These are phyloP conservation scores for Ogataea minuta DNA, from an alignment of 805 yeast species.

Conservation along the genomic window DNA sequence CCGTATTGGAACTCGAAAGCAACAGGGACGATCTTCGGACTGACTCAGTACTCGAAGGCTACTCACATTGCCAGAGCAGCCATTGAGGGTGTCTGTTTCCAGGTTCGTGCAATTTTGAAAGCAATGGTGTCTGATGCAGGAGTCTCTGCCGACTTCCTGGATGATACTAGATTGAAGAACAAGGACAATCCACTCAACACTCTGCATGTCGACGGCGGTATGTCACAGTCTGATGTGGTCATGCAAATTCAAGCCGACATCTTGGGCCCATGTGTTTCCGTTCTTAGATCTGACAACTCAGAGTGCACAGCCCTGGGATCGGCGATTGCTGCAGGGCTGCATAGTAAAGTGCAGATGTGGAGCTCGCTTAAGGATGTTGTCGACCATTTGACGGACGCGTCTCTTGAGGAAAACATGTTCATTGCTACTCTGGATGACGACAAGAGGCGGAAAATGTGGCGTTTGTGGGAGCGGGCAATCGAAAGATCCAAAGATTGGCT, in stretches of 20 bases:
- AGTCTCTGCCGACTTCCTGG: slow-evolving; percentile 55
- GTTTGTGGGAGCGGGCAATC: slow-evolving; percentile 82
- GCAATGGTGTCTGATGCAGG: slow-evolving; percentile 84
- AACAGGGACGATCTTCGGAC: slow-evolving; percentile 88
- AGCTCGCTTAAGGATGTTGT: slow-evolving; percentile 66
- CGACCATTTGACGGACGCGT: slow-evolving; percentile 36
- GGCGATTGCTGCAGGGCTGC: slow-evolving; percentile 90
- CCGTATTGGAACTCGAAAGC: slow-evolving; percentile 96
- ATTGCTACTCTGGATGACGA: slow-evolving; percentile 45
- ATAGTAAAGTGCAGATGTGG: slow-evolving; percentile 67
- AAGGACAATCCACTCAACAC: slow-evolving; percentile 39
- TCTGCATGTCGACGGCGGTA: slow-evolving; percentile 89
- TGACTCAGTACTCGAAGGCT: slow-evolving; percentile 89
- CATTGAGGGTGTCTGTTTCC: slow-evolving; percentile 91
- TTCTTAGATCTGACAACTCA: slow-evolving; percentile 73
- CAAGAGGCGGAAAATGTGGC: slow-evolving; percentile 63
- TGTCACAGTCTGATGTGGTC: slow-evolving; percentile 86
- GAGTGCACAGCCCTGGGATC: slow-evolving; percentile 97
- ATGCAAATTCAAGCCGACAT: slow-evolving; percentile 94
- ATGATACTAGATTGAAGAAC: slow-evolving; percentile 41
- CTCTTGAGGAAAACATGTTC: slow-evolving; percentile 20
- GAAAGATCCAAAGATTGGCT: slow-evolving; percentile 83
- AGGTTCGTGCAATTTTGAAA: slow-evolving; percentile 83
- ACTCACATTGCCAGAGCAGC: slow-evolving; percentile 94
- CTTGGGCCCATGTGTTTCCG: slow-evolving; percentile 81